phyloP scores from a whole-genome alignment of 73 alveolate genomes.

The Paramecium primaurelia region DNA sequence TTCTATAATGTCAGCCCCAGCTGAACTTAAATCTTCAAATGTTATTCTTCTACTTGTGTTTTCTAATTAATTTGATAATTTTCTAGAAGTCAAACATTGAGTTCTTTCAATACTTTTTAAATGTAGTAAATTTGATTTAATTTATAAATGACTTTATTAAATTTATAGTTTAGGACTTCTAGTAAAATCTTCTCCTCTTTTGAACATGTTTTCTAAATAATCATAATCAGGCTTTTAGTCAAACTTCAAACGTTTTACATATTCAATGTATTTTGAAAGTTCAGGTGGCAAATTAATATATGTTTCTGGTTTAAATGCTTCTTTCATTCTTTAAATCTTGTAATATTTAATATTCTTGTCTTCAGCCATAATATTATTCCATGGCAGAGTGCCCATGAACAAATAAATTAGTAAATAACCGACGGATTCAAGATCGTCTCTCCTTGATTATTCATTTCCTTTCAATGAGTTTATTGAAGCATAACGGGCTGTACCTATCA shows the following conservation, averaged over 20 bases:
- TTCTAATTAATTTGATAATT: background rate
- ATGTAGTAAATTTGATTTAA: background rate
- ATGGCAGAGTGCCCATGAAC: constrained; percentile 59
- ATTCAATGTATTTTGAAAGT: constrained; percentile 66
- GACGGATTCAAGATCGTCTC: constrained; percentile 76
- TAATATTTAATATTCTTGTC: constrained; percentile 74
- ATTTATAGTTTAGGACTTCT: constrained; percentile 14
- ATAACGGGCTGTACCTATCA: constrained; percentile 77
- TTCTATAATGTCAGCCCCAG: constrained; percentile 20
- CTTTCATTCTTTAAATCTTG: constrained; percentile 70
- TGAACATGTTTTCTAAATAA: constrained; percentile 71
- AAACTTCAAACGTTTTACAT: constrained; percentile 68
- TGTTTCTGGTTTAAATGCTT: constrained; percentile 64
- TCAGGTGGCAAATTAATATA: constrained; percentile 78
- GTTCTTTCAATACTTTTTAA: background rate
- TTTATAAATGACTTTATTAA: background rate
- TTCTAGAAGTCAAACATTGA: background rate
- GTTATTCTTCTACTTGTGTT: constrained; percentile 40
- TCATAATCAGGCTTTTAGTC: constrained; percentile 69
- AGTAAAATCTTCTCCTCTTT: background rate
- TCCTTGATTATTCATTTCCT: constrained; percentile 74
- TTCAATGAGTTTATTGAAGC: constrained; percentile 75
- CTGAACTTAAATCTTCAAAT: constrained; percentile 33
- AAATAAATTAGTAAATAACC: constrained; percentile 75
- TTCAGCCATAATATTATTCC: constrained; percentile 72